Evolutionary conservation across 1,284 basidiomycete genomes (phyloP), one percentile per base, ranked within the genome.

Genomic region (Athelia sp.): DNA sequence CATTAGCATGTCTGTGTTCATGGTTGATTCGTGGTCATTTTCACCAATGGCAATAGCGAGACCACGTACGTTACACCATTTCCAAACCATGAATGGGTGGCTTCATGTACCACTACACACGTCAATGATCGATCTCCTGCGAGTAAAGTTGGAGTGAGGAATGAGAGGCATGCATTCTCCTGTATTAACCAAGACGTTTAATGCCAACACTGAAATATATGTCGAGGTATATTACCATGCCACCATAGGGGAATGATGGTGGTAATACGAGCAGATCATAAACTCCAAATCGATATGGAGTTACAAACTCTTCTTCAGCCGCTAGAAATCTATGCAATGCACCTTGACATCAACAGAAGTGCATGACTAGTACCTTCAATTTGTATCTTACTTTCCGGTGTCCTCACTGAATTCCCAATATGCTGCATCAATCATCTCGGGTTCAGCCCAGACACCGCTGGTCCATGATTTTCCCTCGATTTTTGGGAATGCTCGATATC

Each of bases 211-310:
- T 6, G 26, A 13, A 46, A 8, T 32, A 29, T 44, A 34, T 42
- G 61, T 22, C 11, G 47, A 17, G 23, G 17, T 11, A 15, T 56
- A 74, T 57, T 56, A 87, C 85, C 91, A 91, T 88, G 56, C 91
- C 90, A 32, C 90, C 90, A 63, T 90, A 98, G 0, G 95, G 95
- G 76, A 98, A 98, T 0, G 90, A 90, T 14, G 93, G 88, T 0
- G 96, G 96, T 8, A 98, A 74, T n/a, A 98, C 88, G 24, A 98
- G 74, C 6, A 95, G 70, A 65, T 98, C 94, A 62, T 94, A 98
- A 2, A 94, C 86, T 1, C 90, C 89, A 70, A 96, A 98, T 44
- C 76, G 74, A 66, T 98, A 99, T 0, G 80, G 73, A 0, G 78
- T 79, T 1, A 91, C 77, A 34, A 93, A 72, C 34, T 76, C 72